Base-by-base conservation (phyloP, 106 monocot species). In the Vanilla planifolia region DNA sequence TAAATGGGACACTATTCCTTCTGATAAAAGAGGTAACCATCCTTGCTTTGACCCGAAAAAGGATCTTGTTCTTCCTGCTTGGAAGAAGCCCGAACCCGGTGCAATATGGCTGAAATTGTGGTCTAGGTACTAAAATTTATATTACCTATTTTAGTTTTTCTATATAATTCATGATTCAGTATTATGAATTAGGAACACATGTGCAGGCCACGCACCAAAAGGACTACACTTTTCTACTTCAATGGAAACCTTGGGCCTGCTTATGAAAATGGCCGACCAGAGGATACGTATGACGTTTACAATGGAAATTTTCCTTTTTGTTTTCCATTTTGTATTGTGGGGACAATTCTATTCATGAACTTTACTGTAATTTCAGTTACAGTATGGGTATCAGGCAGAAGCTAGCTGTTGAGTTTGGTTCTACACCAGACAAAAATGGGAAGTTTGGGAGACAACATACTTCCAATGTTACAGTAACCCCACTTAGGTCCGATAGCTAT, bases 21-120 rank as follows among this genome's bases (percentile, higher is more conserved):
- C 35, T 9, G 20, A 73, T 9, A 92, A 43, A 75, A 84, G 88
- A 75, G 96, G 96, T 44, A 27, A 80, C 43, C 96, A 98, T 73
- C 84, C 96, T 41, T 92, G 96, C 62, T 98, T 91, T 68, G 96
- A 92, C 29, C 91, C 91, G 50, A 62, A 65, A 33, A 98, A 98
- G 75, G 96, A 98, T 85, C 71, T 98, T 39, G 96, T 98, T 23
- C 79, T 98, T 68, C 96, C 96, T 22, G 84, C 91, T 36, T 98
- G 96, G 96, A 82, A 98, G 64, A 56, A 33, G 16, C 88, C 91
- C 23, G 66, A 98, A 43, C 74, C 84, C 25, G 77, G 64, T 53
- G 74, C 84, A 3, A 61, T 98, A 46, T 67, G 71, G 69, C 60
- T 73, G 64, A 98, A 78, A 63, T 48, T 85, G 11, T 98, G 89